Evolutionary conservation across 495 filamentous ascomycete genomes (phyloP).

Genomic region (Xanthoparmelia taractica): DNA sequence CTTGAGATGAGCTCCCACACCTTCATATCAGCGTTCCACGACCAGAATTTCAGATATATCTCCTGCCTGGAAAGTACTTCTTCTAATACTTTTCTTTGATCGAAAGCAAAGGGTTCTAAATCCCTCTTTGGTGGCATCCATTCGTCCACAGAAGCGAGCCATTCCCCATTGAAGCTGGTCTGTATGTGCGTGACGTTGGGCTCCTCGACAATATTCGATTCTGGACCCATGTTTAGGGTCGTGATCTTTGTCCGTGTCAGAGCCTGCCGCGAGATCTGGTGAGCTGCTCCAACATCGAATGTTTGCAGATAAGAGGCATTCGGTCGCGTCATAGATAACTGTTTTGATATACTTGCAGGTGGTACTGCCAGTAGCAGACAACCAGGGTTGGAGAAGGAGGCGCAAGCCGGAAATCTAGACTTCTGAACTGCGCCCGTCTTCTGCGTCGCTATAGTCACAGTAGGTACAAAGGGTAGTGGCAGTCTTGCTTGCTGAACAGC

Average conservation of each 20-base stretch:
- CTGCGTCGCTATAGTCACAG: constrained; percentile 11
- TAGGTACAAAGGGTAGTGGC: constrained; percentile 19
- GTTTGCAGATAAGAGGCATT: constrained; percentile 63
- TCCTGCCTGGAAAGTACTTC: constrained; percentile 50
- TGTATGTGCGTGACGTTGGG: constrained; percentile 66
- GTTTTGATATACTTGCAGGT: constrained; percentile 36
- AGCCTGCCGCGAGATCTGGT: constrained; percentile 73
- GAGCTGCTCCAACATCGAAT: constrained; percentile 66
- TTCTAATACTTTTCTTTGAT: constrained; percentile 31
- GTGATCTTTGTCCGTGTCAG: constrained; percentile 82
- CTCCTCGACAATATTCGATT: constrained; percentile 57
- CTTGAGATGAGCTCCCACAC: constrained; percentile 69
- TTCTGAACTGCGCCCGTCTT: background rate
- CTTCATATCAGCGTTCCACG: constrained; percentile 53
- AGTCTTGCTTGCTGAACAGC: constrained; percentile 22
- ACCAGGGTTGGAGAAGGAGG: constrained; percentile 50
- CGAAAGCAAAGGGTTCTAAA: constrained; percentile 43
- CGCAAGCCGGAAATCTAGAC: constrained; percentile 35
- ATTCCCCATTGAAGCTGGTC: constrained; percentile 70
- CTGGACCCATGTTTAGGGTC: constrained; percentile 62
- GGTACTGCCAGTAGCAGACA: constrained; percentile 56
- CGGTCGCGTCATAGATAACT: constrained; percentile 30
- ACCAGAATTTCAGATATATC: constrained; percentile 85
- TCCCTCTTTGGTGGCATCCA: constrained; percentile 71
- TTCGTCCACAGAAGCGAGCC: constrained; percentile 86